Evolutionary conservation across 1,284 basidiomycete genomes (phyloP).

Genomic region (Ustilago curta): DNA sequence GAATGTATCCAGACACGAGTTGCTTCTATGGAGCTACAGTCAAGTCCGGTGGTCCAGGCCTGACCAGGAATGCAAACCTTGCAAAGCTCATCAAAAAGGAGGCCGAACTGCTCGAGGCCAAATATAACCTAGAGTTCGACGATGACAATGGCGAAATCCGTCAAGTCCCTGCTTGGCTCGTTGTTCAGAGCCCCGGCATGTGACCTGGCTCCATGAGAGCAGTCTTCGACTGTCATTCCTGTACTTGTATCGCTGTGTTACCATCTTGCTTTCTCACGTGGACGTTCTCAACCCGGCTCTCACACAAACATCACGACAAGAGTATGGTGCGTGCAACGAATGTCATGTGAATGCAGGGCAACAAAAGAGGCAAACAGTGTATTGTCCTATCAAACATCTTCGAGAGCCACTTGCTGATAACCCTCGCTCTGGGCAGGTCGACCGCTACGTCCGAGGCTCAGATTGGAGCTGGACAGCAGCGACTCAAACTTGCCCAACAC

Average conservation of each 20-base stretch:
- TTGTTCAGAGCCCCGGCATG: conserved; percentile 60
- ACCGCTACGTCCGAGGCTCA: conserved; percentile 19
- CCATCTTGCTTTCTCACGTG: not conserved
- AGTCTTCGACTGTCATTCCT: not conserved
- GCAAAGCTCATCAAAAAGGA: conserved; percentile 52
- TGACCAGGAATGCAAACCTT: conserved; percentile 38
- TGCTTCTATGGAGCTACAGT: conserved; percentile 68
- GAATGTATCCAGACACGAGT: conserved; percentile 68
- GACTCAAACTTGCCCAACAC: conserved; percentile 44
- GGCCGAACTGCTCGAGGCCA: conserved; percentile 57
- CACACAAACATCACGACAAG: not conserved
- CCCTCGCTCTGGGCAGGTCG: conserved; percentile 16
- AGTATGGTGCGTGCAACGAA: not conserved
- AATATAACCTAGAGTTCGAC: conserved; percentile 67
- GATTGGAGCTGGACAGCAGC: conserved; percentile 11
- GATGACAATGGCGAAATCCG: conserved; percentile 66
- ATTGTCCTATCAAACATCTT: conserved; percentile 14
- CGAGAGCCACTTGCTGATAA: conserved; percentile 42
- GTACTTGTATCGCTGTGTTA: conserved; percentile 40
- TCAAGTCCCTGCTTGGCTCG: conserved; percentile 64
- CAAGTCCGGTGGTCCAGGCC: conserved; percentile 62
- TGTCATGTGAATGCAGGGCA: not conserved
- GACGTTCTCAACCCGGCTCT: not conserved
- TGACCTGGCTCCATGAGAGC: not conserved
- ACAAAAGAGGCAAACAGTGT: not conserved